Base-by-base conservation (phyloP, 179 eudicot genomes). In the Beta lomatogona region DNA sequence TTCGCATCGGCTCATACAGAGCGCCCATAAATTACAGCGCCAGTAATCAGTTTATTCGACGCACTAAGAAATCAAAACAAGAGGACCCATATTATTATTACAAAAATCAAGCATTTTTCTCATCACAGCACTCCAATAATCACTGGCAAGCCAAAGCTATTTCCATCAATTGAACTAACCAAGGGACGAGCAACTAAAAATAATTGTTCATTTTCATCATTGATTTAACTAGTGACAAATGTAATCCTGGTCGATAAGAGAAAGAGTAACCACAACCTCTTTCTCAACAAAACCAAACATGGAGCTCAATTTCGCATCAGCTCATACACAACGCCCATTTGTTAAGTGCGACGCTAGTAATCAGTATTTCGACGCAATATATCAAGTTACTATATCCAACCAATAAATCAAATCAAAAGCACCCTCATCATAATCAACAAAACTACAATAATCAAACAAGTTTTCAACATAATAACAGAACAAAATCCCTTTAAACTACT, bases 1-100 rank as follows among this genome's bases (percentile, higher is more conserved):
- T 60, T 88, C 8, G 87, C 84, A 25, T 87, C 85, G 71, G 83
- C 85, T 85, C 86, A 85, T 88, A 88, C 90, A 41, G 41, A 85
- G 70, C 83, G 19, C 77, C 81, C 82, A 87, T n/a, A 4, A n/a
- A 52, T 9, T 19, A 48, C 41, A 36, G 82, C 76, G 79, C 86
- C 60, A 19, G 88, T 83, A 86, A 86, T 83, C 83, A 86, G 86
- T 85, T 58, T 64, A 36, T 67, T 85, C 67, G 88, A 86, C 82
- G 82, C 88, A 77, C 7, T 31, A 31, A 28, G 10, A 11, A 5
- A 19, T 19, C 52, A 44, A 76, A 9, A 1, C 36, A 59, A 45
- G 9, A 59, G 25, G 22, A 59, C 25, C 64, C 25, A 19, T 0
- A 59, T 59, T 6, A 18, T 19, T 19, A 54, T 54, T 12, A 4